Conservation (phyloP, 2,329 filamentous ascomycete species). For the Verticillium nonalfalfae region DNA sequence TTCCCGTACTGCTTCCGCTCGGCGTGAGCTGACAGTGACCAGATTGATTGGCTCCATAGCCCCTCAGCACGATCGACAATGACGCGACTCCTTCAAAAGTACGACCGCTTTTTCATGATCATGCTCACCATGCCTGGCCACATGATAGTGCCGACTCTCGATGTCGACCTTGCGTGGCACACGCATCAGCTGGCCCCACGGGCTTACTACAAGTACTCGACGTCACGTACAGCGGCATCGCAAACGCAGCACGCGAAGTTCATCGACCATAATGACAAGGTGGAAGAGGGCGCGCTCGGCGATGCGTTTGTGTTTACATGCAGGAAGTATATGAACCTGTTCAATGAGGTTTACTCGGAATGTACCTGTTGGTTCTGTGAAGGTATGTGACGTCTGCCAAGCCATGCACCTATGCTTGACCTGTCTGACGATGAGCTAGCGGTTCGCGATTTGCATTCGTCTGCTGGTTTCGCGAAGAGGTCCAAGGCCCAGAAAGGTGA, state of each 20-base stretch:
- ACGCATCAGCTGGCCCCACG: conserved; percentile 67
- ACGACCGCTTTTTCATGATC: conserved; percentile 55
- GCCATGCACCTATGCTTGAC: background rate
- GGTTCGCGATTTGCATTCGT: conserved; percentile 47
- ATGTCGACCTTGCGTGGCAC: conserved; percentile 74
- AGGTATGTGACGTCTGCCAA: conserved; percentile 19
- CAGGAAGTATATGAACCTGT: conserved; percentile 60
- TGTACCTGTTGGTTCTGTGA: conserved; percentile 87
- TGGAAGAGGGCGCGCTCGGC: conserved; percentile 60
- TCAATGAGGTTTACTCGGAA: conserved; percentile 62
- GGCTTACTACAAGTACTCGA: conserved; percentile 55
- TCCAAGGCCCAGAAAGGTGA: conserved; percentile 34
- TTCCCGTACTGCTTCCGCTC: background rate
- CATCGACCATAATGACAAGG: conserved; percentile 80
- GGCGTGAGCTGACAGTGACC: background rate
- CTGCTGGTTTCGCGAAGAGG: conserved; percentile 37
- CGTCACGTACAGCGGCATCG: conserved; percentile 12
- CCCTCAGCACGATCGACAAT: conserved; percentile 59
- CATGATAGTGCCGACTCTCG: conserved; percentile 62
- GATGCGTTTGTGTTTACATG: conserved; percentile 67
- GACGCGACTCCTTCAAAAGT: conserved; percentile 57
- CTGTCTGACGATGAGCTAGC: conserved; percentile 19
- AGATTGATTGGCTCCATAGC: conserved; percentile 72
- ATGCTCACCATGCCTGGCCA: conserved; percentile 40
- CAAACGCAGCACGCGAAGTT: conserved; percentile 38